Evolutionary conservation across 2,329 filamentous ascomycete species (phyloP), one percentile per base, ranked within the genome.

Genomic region (Albophoma yamanashiensis): DNA sequence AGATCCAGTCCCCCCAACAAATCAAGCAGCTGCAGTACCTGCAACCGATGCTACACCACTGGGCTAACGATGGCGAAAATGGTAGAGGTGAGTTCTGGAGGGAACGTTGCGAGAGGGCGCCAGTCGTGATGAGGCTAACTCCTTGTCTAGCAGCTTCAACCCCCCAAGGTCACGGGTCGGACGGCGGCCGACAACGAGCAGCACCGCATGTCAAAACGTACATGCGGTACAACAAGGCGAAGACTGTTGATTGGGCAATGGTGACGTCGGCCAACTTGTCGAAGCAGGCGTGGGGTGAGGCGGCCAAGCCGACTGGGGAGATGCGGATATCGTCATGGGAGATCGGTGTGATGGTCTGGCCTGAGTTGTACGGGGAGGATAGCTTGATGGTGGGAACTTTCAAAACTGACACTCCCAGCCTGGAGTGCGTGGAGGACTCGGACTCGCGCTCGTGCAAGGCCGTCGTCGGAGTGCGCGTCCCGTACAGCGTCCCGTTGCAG

Each of bases 141-240:
- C 4, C 12, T 15, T 31, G 2, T 25, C 17, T 42, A 55, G 40
- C 57, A 74, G 74, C 66, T 36, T 61, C 75, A 17, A 58, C 61
- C 6, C 62, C 67, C 20, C 62, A 65, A 17, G 59, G 61, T 0
- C 34, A 50, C 1, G 57, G 70, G 1, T 69, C 68, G 7, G 78
- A 88, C 62, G 82, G 83, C 11, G 85, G 87, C 1, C 79, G 89
- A 59, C 78, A 83, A 56, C 79, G 84, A 38, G 91, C 91, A 22
- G 90, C 91, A 0, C 92, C 92, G 0, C 92, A 96, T 66, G 89
- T 96, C 70, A 96, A 96, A 71, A 96, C 91, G 0, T 96, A 94
- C 67, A 85, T 92, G 53, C 84, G 89, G 5, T 92, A 81, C 64
- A 74, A 76, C 58, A 64, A 71, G n/a, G 68, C 75, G 22, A 70